Conservation (phyloP, 2,329 filamentous ascomycete genomes). For the Trichoderma aggressivum region DNA sequence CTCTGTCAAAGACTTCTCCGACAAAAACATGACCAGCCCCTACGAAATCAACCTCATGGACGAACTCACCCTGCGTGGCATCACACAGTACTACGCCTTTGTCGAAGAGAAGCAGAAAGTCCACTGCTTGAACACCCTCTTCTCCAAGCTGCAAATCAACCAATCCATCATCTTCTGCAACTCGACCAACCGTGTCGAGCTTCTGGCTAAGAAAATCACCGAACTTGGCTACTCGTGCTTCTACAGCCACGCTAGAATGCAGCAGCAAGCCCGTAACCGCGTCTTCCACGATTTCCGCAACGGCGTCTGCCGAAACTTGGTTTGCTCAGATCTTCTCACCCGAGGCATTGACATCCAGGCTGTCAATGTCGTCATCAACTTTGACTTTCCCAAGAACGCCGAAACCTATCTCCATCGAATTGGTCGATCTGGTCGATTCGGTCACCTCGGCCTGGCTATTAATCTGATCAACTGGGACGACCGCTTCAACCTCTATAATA, state of each 20-base stretch:
- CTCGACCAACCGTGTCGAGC: constrained; percentile 95
- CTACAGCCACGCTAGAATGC: constrained; percentile 98
- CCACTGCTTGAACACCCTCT: constrained; percentile 96
- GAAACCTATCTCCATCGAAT: constrained; percentile 99
- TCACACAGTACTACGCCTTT: constrained; percentile 98
- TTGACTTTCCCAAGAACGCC: constrained; percentile 98
- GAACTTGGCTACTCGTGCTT: constrained; percentile 99
- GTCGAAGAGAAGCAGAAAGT: constrained; percentile 99
- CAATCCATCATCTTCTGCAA: constrained; percentile 99
- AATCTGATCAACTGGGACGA: constrained; percentile 99
- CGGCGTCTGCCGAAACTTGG: constrained; percentile 94
- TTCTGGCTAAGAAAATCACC: constrained; percentile 98
- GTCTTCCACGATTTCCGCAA: constrained; percentile 99
- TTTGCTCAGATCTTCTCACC: constrained; percentile 95
- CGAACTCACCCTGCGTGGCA: constrained; percentile 93
- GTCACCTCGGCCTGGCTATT: constrained; percentile 94
- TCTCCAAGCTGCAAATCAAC: constrained; percentile 98
- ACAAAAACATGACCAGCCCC: constrained; percentile 94
- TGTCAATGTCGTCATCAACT: constrained; percentile 99
- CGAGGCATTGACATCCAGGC: constrained; percentile 99
- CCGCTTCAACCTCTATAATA: constrained; percentile 97
- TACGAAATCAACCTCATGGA: constrained; percentile 99
- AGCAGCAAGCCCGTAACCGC: constrained; percentile 92
- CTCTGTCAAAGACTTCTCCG: constrained; percentile 95
- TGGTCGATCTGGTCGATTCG: constrained; percentile 93